A percentile compares a stretch with the other conserved stretches of the same genome.
These are phyloP conservation scores for Oldenlandia corymbosa DNA, from an alignment of 257 asterid genomes.

Conservation along the genomic window DNA sequence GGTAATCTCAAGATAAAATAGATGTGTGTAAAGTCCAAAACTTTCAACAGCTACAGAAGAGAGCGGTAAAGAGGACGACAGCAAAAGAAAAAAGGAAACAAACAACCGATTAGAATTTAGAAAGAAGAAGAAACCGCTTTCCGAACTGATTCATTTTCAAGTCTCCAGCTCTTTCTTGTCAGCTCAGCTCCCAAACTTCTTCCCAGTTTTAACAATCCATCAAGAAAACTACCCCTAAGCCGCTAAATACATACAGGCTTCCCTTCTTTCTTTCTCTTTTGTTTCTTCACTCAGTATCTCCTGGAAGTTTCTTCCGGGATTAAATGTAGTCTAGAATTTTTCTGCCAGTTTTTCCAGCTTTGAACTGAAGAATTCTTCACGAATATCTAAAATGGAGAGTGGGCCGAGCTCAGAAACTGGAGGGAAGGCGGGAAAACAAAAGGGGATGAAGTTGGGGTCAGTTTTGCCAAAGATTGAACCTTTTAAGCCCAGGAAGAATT, in stretches of 20 bases:
- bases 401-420: conserved; percentile 53
- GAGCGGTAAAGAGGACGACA: conserved; percentile 3
- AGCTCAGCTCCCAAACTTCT: too few species aligned
- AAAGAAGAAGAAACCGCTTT: too few species aligned
- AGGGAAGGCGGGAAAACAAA: conserved; percentile 36
- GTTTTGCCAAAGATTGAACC: conserved; percentile 61
- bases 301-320: conserved; percentile 16
- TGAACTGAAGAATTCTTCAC: conserved; percentile 30
- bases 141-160: not conserved
- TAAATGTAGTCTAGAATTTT: conserved; percentile 6
- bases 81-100: too few species aligned
- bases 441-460: conserved; percentile 46
- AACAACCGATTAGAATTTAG: too few species aligned
- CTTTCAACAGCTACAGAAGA: conserved; percentile 10
- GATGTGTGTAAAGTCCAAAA: conserved; percentile 9
- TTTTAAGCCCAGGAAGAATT: conserved; percentile 58
- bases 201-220: not conserved
- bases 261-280: conserved; percentile 1
- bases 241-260: too few species aligned
- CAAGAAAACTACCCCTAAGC: too few species aligned
- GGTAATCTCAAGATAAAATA: conserved; percentile 2
- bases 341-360: conserved; percentile 7
- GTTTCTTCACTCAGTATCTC: not conserved
- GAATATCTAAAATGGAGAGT: conserved; percentile 55
- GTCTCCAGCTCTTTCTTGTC: not conserved